Conservation (phyloP, 768 basidiomycete species). For the Tylopilus balloui region DNA sequence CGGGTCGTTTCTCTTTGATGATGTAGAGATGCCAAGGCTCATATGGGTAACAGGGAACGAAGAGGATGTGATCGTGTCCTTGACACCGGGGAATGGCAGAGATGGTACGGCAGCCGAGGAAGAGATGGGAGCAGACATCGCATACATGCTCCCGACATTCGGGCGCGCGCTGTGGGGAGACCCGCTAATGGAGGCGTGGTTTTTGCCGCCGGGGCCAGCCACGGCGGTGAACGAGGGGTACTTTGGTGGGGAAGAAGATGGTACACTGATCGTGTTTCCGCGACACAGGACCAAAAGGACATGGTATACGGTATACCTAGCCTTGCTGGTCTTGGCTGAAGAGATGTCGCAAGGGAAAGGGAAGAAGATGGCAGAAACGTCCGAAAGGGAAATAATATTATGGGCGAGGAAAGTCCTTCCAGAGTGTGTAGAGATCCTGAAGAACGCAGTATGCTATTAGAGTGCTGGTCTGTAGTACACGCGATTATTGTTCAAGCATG, state of each 20-base stretch:
- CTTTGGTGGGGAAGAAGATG: slow-evolving; percentile 40
- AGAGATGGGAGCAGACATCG: slow-evolving; percentile 22
- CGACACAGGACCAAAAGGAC: slow-evolving; percentile 71
- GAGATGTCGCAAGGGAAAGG: slow-evolving; percentile 26
- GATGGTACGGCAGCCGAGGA: slow-evolving; percentile 11
- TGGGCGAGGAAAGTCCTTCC: slow-evolving; percentile 42
- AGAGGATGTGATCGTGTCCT: slow-evolving; percentile 52
- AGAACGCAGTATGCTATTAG: slow-evolving; percentile 36
- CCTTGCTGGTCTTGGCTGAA: slow-evolving; percentile 47
- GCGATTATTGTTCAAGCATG: slow-evolving; percentile 1
- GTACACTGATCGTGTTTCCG: slow-evolving; percentile 47
- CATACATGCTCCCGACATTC: slow-evolving; percentile 38
- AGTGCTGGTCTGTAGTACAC: background rate
- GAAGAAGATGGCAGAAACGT: slow-evolving; percentile 20
- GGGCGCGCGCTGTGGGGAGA: slow-evolving; percentile 70
- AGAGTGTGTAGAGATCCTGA: slow-evolving; percentile 41
- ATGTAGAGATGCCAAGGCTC: slow-evolving; percentile 66
- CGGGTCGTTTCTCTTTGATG: slow-evolving; percentile 70
- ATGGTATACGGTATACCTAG: slow-evolving; percentile 72
- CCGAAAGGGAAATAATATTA: slow-evolving; percentile 22
- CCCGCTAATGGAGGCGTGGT: slow-evolving; percentile 65
- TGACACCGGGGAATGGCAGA: slow-evolving; percentile 19
- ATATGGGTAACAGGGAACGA: slow-evolving; percentile 60
- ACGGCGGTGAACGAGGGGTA: slow-evolving; percentile 61
- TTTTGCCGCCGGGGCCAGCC: slow-evolving; percentile 46